Evolutionary conservation across 768 basidiomycete genomes (phyloP).

Genomic region (Rhodosporidiobolus odoratus): DNA sequence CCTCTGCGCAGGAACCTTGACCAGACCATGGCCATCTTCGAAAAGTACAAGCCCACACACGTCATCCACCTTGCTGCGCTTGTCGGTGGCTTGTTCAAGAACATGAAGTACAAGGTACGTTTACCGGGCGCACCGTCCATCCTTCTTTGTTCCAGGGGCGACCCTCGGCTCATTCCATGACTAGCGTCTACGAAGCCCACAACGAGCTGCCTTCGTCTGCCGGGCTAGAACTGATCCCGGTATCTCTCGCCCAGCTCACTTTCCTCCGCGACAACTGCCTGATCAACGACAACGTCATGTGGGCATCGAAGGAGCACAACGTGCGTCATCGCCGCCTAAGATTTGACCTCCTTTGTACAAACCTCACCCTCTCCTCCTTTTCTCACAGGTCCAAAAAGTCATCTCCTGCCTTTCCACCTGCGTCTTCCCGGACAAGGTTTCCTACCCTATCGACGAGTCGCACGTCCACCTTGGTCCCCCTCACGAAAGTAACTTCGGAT

Average conservation of each 20-base stretch:
- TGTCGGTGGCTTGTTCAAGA: conserved; percentile 90
- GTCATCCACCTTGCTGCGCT: conserved; percentile 94
- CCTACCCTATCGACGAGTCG: conserved; percentile 84
- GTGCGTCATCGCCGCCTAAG: conserved; percentile 21
- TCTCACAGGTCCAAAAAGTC: conserved; percentile 58
- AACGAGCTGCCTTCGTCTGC: too few species aligned
- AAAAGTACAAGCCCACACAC: conserved; percentile 89
- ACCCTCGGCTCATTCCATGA: too few species aligned
- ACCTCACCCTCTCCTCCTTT: background rate
- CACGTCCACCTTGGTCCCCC: conserved; percentile 90
- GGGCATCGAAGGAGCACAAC: conserved; percentile 62
- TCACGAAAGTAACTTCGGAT: conserved; percentile 92
- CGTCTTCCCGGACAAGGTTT: conserved; percentile 92
- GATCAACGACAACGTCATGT: conserved; percentile 91
- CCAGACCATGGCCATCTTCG: conserved; percentile 51
- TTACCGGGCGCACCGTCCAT: background rate
- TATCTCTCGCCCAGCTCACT: too few species aligned
- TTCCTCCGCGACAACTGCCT: conserved; percentile 91
- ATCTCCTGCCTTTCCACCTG: conserved; percentile 96
- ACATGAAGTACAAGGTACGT: conserved; percentile 84
- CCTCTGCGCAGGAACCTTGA: conserved; percentile 6
- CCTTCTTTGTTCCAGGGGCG: background rate
- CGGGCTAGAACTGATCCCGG: too few species aligned
- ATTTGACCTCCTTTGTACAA: background rate
- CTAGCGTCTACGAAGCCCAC: too few species aligned